Conservation (phyloP, 2,329 filamentous ascomycete genomes). For the Diaporthe sp. region DNA sequence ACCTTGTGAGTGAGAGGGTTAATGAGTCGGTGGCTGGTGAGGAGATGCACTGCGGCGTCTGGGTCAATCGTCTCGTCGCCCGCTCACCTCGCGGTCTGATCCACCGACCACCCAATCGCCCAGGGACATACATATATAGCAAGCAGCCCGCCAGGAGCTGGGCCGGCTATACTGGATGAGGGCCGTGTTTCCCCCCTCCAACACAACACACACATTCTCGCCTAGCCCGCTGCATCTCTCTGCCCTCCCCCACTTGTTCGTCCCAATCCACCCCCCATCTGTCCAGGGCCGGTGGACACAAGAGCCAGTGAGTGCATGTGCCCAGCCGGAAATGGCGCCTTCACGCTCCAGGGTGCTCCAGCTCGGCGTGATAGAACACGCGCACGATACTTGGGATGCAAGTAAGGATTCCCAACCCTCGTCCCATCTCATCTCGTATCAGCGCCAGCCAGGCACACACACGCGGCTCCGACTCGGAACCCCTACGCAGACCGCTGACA, state of each 20-base stretch:
- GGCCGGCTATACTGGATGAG: neutral
- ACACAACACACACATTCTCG: neutral
- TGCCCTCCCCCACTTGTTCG: neutral
- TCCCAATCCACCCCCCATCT: neutral
- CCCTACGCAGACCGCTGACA: neutral
- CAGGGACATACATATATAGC: neutral
- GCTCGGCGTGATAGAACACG: slow-evolving; percentile 74
- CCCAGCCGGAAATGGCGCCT: neutral
- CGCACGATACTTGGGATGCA: slow-evolving; percentile 74
- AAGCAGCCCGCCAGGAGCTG: neutral
- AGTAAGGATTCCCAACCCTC: slow-evolving; percentile 41
- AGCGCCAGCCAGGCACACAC: neutral
- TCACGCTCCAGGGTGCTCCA: slow-evolving; percentile 69
- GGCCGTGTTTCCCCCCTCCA: neutral
- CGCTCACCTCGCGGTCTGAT: neutral
- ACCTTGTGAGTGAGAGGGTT: neutral
- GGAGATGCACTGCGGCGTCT: neutral
- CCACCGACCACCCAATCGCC: neutral
- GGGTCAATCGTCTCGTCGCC: neutral
- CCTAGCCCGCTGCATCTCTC: neutral
- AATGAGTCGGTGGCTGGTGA: neutral
- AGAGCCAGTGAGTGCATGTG: neutral
- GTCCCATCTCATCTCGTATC: neutral
- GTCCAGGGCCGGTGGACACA: neutral
- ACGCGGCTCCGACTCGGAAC: neutral